Conservation (phyloP, 164 flowering plant species). For the Magnolia changhungtana region DNA sequence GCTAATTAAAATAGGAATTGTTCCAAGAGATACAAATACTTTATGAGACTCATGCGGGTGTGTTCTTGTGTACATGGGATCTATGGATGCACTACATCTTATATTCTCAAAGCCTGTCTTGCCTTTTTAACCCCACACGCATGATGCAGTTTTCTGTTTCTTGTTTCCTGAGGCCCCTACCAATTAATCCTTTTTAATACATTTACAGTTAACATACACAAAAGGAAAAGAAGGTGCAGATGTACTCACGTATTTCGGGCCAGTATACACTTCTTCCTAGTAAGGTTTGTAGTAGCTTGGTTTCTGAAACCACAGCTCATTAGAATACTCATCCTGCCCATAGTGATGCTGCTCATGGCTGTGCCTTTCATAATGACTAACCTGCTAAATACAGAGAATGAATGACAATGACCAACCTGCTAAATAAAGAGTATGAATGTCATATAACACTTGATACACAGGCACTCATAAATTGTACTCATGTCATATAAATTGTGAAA, state of each 20-base stretch:
- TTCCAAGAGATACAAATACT: too few species aligned
- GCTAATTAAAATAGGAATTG: too few species aligned
- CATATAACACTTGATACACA: not conserved
- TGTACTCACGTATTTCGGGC: not conserved
- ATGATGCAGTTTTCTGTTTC: not conserved
- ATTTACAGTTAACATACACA: not conserved
- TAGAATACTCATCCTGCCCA: not conserved
- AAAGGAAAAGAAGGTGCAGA: not conserved
- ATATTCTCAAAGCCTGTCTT: not conserved
- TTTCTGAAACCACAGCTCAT: constrained; percentile 1
- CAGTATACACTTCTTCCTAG: not conserved
- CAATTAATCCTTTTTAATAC: not conserved
- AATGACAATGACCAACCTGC: not conserved
- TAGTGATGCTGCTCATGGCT: not conserved
- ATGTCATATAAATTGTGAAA: not conserved
- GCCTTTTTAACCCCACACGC: not conserved
- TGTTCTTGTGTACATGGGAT: not conserved
- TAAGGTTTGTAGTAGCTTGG: constrained; percentile 1
- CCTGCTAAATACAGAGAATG: not conserved
- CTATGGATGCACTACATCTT: not conserved
- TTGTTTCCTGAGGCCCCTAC: not conserved
- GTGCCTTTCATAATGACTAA: constrained; percentile 1
- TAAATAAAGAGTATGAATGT: not conserved
- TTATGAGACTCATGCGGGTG: too few species aligned
- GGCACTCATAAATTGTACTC: not conserved